Conservation (phyloP, 176 grass and related monocot genomes). For the Dendrocalamus sinicus region DNA sequence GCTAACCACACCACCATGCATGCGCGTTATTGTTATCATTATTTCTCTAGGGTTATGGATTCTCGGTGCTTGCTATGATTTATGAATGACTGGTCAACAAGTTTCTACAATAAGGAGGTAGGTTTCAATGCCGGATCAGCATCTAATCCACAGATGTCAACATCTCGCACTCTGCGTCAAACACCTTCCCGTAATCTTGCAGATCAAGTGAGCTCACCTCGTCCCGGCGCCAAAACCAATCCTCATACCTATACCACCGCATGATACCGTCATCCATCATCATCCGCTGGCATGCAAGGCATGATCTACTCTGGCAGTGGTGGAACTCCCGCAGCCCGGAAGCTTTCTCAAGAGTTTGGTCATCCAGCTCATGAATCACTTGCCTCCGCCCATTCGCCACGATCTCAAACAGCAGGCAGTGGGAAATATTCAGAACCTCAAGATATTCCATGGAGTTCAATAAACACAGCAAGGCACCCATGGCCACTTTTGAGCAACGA, state of each 20-base stretch:
- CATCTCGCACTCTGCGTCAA: slow-evolving; percentile 74
- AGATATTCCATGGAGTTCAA: slow-evolving; percentile 62
- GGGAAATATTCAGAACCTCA: slow-evolving; percentile 91
- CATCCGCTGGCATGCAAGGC: slow-evolving; percentile 82
- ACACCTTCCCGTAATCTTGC: slow-evolving; percentile 75
- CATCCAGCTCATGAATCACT: slow-evolving; percentile 68
- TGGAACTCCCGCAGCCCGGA: slow-evolving; percentile 71
- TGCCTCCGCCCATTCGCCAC: slow-evolving; percentile 60
- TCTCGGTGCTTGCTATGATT: slow-evolving; percentile 36
- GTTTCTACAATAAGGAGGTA: slow-evolving; percentile 41
- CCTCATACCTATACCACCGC: slow-evolving; percentile 94
- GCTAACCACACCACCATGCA: slow-evolving; percentile 44
- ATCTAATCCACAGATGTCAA: slow-evolving; percentile 63
- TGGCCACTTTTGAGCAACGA: slow-evolving; percentile 82
- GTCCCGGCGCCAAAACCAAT: slow-evolving; percentile 86
- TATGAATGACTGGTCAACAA: slow-evolving; percentile 34
- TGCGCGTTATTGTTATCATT: slow-evolving; percentile 30
- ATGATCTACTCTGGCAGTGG: slow-evolving; percentile 70
- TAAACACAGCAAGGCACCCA: slow-evolving; percentile 64
- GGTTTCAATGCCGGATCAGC: slow-evolving; percentile 23
- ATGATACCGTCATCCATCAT: slow-evolving; percentile 84
- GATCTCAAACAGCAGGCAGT: slow-evolving; percentile 71
- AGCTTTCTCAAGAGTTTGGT: slow-evolving; percentile 53
- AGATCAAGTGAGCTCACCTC: slow-evolving; percentile 86
- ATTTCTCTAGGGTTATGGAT: slow-evolving; percentile 47